Conservation (phyloP, 345 rosid species). For the Capsella bursapastoris region DNA sequence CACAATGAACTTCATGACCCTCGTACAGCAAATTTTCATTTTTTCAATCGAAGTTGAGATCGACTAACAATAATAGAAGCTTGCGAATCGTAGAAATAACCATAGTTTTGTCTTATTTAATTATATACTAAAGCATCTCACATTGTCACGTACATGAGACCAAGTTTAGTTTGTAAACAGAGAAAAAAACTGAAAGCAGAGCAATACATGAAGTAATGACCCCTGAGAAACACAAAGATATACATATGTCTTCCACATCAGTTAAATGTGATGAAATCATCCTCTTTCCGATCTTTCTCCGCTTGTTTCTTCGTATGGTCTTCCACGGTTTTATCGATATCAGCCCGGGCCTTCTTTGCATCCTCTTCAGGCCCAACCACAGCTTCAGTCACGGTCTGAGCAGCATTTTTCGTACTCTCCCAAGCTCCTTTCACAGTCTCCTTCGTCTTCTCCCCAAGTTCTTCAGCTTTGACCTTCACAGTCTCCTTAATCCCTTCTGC, state of each 20-base stretch:
- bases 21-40: neutral
- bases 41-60: neutral
- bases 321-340: constrained; percentile 35
- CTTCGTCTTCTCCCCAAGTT: constrained; percentile 45
- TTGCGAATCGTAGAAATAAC: neutral
- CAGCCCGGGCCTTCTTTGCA: constrained; percentile 35
- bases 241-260: constrained; percentile 2
- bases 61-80: neutral
- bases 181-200: constrained; percentile 1
- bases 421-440: constrained; percentile 47
- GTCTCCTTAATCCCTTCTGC: constrained; percentile 41
- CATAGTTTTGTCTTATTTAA: constrained; percentile 25
- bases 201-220: constrained; percentile 4
- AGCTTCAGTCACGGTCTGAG: constrained; percentile 32
- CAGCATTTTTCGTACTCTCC: constrained; percentile 39
- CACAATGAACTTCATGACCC: neutral
- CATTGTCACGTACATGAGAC: constrained; percentile 6
- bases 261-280: constrained; percentile 42
- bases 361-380: constrained; percentile 47
- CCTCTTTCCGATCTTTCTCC: constrained; percentile 29
- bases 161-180: constrained; percentile 3
- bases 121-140: constrained; percentile 17
- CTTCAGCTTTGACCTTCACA: constrained; percentile 41
- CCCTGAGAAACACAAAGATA: neutral
- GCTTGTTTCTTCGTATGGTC: constrained; percentile 30